Percentiles rank a stretch among this genome's conserved stretches.
Conservation (phyloP, 805 yeast genomes). For the Candida chilensis region DNA sequence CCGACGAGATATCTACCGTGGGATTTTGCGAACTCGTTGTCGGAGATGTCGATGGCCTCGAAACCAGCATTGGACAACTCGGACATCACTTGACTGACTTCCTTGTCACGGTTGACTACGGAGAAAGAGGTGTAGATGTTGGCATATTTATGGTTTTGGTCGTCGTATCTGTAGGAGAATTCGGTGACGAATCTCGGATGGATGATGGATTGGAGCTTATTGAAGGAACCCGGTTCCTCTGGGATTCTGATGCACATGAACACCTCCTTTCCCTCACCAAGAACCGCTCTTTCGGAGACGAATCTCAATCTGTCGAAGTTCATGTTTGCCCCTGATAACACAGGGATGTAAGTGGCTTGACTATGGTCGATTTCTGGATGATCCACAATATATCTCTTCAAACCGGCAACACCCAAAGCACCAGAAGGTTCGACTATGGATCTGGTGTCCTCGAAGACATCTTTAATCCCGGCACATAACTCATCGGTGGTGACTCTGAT, state of each 20-base stretch:
- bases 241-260: constrained; percentile 87
- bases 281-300: constrained; percentile 92
- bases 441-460: constrained; percentile 92
- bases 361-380: constrained; percentile 69
- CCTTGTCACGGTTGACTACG: constrained; percentile 68
- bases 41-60: constrained; percentile 75
- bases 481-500: constrained; percentile 85
- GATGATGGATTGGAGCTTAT: constrained; percentile 63
- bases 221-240: constrained; percentile 87
- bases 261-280: constrained; percentile 98
- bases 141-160: constrained; percentile 39
- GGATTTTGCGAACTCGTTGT: constrained; percentile 89
- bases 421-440: constrained; percentile 95
- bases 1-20: constrained; percentile 97
- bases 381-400: constrained; percentile 66
- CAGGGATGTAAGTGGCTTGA: constrained; percentile 66
- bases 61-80: constrained; percentile 57
- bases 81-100: constrained; percentile 54
- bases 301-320: constrained; percentile 93
- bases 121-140: constrained; percentile 83
- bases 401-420: constrained; percentile 92
- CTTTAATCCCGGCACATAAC: constrained; percentile 93
- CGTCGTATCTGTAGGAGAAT: constrained; percentile 77
- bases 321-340: constrained; percentile 96
- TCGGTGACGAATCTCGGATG: constrained; percentile 91